Evolutionary conservation across 2,329 filamentous ascomycete species (phyloP).

Genomic region (Trichophyton rubrum): DNA sequence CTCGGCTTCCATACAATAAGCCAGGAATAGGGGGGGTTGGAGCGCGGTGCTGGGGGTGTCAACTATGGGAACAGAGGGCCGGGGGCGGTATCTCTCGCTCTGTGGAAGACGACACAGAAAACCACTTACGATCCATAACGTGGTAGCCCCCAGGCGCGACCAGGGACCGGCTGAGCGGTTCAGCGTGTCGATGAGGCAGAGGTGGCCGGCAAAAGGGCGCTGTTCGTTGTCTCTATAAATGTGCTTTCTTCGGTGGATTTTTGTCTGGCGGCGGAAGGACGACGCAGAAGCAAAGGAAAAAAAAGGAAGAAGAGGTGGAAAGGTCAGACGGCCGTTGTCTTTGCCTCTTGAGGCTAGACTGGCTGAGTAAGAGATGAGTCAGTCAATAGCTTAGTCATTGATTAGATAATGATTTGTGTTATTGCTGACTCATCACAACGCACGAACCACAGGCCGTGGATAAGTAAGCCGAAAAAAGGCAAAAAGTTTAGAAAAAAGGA

Average conservation of each 20-base stretch:
- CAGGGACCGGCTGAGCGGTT: not conserved
- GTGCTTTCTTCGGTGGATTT: not conserved
- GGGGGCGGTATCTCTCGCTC: not conserved
- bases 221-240: constrained; percentile 2
- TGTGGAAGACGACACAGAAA: constrained; percentile 19
- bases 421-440: not conserved
- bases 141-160: constrained; percentile 32
- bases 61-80: not conserved
- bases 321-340: not conserved
- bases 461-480: not conserved
- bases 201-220: constrained; percentile 16
- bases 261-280: constrained; percentile 7
- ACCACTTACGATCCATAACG: constrained; percentile 49
- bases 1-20: not conserved
- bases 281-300: constrained; percentile 8
- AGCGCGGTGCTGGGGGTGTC: not conserved
- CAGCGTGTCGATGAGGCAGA: constrained; percentile 17
- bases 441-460: not conserved
- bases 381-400: not conserved
- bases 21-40: not conserved
- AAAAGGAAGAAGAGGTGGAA: constrained; percentile 6
- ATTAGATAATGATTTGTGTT: not conserved
- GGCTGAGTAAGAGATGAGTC: not conserved
- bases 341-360: not conserved
- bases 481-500: not conserved